phyloP scores from a whole-genome alignment of 169 alveolate genomes.

The Ichthyophthirius multifiliis region DNA sequence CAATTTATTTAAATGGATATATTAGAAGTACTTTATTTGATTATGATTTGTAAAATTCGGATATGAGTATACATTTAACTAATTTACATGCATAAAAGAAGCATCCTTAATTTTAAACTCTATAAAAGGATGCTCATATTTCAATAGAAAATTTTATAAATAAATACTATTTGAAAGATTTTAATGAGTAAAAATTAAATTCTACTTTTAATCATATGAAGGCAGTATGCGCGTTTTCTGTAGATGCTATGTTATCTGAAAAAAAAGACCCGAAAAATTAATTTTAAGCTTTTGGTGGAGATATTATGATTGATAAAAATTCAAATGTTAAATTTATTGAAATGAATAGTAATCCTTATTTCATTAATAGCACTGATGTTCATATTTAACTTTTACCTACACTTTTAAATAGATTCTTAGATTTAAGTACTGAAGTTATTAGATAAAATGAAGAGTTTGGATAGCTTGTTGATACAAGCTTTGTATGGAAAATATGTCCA shows the following conservation, averaged over 20 bases:
- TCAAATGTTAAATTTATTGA: not conserved
- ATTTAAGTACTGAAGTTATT: not conserved
- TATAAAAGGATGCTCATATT: not conserved
- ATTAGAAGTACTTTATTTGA: not conserved
- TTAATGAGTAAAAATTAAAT: not conserved
- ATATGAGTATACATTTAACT: not conserved
- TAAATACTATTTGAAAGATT: not conserved
- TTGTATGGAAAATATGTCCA: not conserved
- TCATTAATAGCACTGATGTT: not conserved
- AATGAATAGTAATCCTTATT: slow-evolving; percentile 7
- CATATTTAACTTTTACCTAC: not conserved
- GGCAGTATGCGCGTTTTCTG: not conserved
- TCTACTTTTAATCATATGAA: not conserved
- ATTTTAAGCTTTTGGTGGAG: not conserved
- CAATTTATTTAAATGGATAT: not conserved
- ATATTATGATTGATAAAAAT: not conserved
- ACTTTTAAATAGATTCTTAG: not conserved
- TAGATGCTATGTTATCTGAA: not conserved
- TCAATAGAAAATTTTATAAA: not conserved
- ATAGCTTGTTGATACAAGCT: not conserved
- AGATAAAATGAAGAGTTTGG: not conserved
- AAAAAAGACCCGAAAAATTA: not conserved
- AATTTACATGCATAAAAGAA: not conserved
- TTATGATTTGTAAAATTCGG: not conserved
- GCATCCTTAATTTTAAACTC: not conserved